A percentile compares a stretch with the other conserved stretches of the same genome.
Evolutionary conservation across 768 basidiomycete species (phyloP).

Genomic region (Macrolepiota dolichaula): DNA sequence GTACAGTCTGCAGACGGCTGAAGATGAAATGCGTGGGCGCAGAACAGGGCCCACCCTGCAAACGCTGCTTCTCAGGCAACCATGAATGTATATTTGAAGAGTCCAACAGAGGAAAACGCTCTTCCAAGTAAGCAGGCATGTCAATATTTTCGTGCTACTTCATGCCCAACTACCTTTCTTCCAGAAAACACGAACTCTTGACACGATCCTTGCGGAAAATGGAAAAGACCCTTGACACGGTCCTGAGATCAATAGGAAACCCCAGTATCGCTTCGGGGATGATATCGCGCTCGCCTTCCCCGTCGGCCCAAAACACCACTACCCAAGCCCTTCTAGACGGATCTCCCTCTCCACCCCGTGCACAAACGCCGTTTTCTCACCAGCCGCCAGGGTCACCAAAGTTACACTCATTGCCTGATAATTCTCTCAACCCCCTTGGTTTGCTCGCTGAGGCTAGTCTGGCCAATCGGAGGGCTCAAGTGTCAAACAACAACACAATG

Average conservation of each 20-base stretch:
- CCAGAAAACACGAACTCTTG: slow-evolving; percentile 80
- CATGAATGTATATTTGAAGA: slow-evolving; percentile 98
- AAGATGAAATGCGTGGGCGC: slow-evolving; percentile 95
- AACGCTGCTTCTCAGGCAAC: slow-evolving; percentile 72
- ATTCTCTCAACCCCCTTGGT: slow-evolving; percentile 88
- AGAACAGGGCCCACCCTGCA: slow-evolving; percentile 89
- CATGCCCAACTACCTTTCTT: slow-evolving; percentile 23
- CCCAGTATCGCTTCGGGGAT: slow-evolving; percentile 75
- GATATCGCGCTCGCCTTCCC: slow-evolving; percentile 80
- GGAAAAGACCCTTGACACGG: slow-evolving; percentile 91
- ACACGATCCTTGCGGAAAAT: slow-evolving; percentile 84
- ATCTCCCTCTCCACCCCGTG: slow-evolving; percentile 45
- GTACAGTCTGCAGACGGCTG: slow-evolving; percentile 85
- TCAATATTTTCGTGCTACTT: slow-evolving; percentile 1
- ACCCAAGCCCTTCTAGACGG: slow-evolving; percentile 56
- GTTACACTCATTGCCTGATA: slow-evolving; percentile 89
- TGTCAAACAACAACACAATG: slow-evolving; percentile 33
- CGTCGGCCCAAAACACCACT: slow-evolving; percentile 47
- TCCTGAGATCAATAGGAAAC: slow-evolving; percentile 84
- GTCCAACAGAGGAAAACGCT: slow-evolving; percentile 90
- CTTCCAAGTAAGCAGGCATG: slow-evolving; percentile 59
- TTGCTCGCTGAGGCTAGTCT: slow-evolving; percentile 88
- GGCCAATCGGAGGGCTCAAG: slow-evolving; percentile 65
- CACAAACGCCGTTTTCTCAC: slow-evolving; percentile 23
- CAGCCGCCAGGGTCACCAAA: slow-evolving; percentile 67